Conservation (phyloP, 2,329 filamentous ascomycete genomes). For the Graphilbum ipis-grandicollis region DNA sequence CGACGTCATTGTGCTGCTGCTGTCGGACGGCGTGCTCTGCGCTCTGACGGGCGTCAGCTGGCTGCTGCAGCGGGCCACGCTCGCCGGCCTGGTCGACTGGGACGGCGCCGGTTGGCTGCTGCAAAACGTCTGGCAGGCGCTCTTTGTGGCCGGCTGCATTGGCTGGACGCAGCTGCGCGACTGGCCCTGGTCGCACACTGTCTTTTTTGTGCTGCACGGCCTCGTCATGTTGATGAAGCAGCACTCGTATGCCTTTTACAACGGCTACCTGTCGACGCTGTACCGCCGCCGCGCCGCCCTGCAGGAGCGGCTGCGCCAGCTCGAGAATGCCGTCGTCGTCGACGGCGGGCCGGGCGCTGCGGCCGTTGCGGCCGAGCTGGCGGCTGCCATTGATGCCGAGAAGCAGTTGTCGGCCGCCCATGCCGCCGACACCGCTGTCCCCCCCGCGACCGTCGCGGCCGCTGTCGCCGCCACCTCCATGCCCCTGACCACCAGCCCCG, state of each 20-base stretch:
- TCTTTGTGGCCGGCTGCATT: slow-evolving; percentile 44
- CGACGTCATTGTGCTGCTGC: slow-evolving; percentile 33
- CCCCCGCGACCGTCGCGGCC: not conserved
- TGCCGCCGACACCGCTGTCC: not conserved
- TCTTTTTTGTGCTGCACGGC: slow-evolving; percentile 59
- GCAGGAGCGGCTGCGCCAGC: slow-evolving; percentile 32
- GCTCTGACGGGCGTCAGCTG: slow-evolving; percentile 46
- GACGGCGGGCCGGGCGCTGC: not conserved
- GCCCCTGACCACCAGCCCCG: not conserved
- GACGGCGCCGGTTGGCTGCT: slow-evolving; percentile 52
- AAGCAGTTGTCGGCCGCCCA: not conserved
- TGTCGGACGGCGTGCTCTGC: slow-evolving; percentile 56
- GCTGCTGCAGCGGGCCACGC: slow-evolving; percentile 43
- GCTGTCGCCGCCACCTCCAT: too few relatives aligned
- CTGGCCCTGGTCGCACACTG: slow-evolving; percentile 72
- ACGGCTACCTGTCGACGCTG: slow-evolving; percentile 50
- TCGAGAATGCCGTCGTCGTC: slow-evolving; percentile 27
- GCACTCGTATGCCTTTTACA: slow-evolving; percentile 65
- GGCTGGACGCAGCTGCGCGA: slow-evolving; percentile 51
- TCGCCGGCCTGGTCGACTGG: slow-evolving; percentile 47
- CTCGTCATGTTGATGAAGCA: slow-evolving; percentile 72
- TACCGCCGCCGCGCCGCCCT: slow-evolving; percentile 32
- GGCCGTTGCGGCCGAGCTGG: too few relatives aligned
- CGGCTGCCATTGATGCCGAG: not conserved
- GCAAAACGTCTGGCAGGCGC: slow-evolving; percentile 55